A percentile compares a stretch with the other conserved stretches of the same genome.
Conservation (phyloP, 352 stramenopile genomes). For the Pythium periplocum region DNA sequence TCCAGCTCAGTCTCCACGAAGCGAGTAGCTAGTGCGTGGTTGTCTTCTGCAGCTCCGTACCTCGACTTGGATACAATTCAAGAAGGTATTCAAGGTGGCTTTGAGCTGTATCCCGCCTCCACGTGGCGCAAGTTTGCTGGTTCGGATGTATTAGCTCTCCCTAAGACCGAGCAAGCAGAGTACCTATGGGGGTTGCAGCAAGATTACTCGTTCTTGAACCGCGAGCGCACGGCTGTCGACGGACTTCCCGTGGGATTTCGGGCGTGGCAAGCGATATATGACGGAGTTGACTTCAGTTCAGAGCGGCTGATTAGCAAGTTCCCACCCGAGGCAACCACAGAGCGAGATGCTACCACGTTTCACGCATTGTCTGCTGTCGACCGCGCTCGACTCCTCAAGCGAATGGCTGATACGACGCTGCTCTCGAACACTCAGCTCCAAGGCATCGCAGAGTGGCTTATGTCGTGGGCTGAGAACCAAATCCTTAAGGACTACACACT, state of each 20-base stretch:
- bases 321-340: slow-evolving; percentile 20
- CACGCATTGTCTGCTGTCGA: slow-evolving; percentile 21
- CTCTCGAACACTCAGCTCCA: slow-evolving; percentile 34
- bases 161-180: slow-evolving; percentile 33
- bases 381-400: slow-evolving; percentile 18
- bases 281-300: slow-evolving; percentile 46
- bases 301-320: slow-evolving; percentile 37
- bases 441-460: slow-evolving; percentile 43
- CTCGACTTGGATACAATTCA: slow-evolving; percentile 39
- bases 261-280: slow-evolving; percentile 57
- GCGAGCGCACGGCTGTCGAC: slow-evolving; percentile 1
- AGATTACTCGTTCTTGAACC: slow-evolving; percentile 37
- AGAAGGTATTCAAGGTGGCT: slow-evolving; percentile 34
- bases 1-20: slow-evolving; percentile 27
- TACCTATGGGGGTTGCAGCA: slow-evolving; percentile 33
- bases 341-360: slow-evolving; percentile 10
- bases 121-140: slow-evolving; percentile 21
- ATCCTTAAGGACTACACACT: slow-evolving; percentile 42
- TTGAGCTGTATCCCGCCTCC: slow-evolving; percentile 39
- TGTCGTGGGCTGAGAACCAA: slow-evolving; percentile 35
- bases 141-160: slow-evolving; percentile 10
- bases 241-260: slow-evolving; percentile 41
- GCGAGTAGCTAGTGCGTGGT: slow-evolving; percentile 33
- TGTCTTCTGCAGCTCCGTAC: slow-evolving; percentile 18
- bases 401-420: slow-evolving; percentile 23